Evolutionary conservation across 1,284 basidiomycete genomes (phyloP), one percentile per base, ranked within the genome.

Genomic region (Naganishia sp.): DNA sequence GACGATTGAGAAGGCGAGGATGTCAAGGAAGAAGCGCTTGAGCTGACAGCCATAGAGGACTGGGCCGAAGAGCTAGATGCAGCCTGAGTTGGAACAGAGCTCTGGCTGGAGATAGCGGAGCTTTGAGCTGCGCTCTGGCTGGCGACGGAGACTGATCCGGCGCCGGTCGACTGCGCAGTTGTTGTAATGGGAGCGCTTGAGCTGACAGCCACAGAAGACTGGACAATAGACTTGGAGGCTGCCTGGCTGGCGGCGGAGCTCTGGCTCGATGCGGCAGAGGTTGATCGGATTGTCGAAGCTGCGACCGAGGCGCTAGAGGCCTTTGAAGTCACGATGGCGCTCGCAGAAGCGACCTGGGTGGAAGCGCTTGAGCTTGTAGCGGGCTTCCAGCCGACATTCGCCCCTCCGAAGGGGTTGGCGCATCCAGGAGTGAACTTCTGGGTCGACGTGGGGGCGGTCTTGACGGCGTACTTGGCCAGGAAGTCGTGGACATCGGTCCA

Each of bases 401-500:
- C 42, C 11, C 51, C 45, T 35, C 66, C 51, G 58, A 43, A 51
- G 51, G 70, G 70, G 68, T 71, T 71, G 60, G 49, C 65, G 51
- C 70, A 70, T 13, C 69, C 70, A 28, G 65, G 67, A 43, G 67
- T 63, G 66, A 60, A 69, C 41, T 58, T 61, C 60, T 28, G 45
- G 61, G 62, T 67, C 35, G 67, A 63, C 57, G 69, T 66, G 43
- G 68, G 45, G 17, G 63, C 55, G 32, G 67, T 70, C 54, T 66
- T 63, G 28, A 57, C 56, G 47, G 68, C 70, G 66, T 68, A 70
- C 65, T 68, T 45, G 15, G 46, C 63, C 54, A 71, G 65, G 18
- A 71, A 62, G 17, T 65, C 52, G 47, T 69, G 68, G 4, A 71
- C 68, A 52, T 71, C 67, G 25, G 66, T 46, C 70, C 70, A 71